These are phyloP conservation scores for Aspergillus pseudoterreus DNA, from an alignment of 2,329 filamentous ascomycete species.

Conservation along the genomic window DNA sequence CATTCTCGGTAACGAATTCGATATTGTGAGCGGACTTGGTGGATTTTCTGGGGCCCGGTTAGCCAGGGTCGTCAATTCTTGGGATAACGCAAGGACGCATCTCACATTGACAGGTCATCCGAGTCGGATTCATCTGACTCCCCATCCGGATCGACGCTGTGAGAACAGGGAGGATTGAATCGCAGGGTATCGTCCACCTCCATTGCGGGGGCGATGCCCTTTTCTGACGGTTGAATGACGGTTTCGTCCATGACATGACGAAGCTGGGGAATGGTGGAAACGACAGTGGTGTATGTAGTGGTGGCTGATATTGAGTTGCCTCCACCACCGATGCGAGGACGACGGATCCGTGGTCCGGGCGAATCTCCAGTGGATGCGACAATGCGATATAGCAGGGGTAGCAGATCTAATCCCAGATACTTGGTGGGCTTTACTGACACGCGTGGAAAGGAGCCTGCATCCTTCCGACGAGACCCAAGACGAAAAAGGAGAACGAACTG, in stretches of 20 bases:
- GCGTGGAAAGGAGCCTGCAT: background rate
- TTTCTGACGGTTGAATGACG: constrained; percentile 13
- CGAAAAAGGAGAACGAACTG: background rate
- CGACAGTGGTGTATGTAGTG: constrained; percentile 3
- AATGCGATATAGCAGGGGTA: background rate
- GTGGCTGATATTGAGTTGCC: background rate
- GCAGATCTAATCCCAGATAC: background rate
- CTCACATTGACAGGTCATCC: background rate
- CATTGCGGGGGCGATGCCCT: constrained; percentile 10
- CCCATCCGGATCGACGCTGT: background rate
- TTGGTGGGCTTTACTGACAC: background rate
- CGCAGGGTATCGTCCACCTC: constrained; percentile 7
- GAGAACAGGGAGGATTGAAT: background rate
- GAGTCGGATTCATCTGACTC: background rate
- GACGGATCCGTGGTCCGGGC: too few relatives aligned
- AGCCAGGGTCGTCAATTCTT: constrained; percentile 8
- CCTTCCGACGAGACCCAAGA: background rate
- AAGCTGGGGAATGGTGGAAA: constrained; percentile 2
- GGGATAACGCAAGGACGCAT: background rate
- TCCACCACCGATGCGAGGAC: too few relatives aligned
- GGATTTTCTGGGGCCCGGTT: constrained; percentile 25
- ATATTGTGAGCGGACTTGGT: constrained; percentile 40
- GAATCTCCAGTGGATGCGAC: background rate
- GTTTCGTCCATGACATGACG: constrained; percentile 29
- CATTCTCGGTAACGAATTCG: constrained; percentile 58